Conservation (phyloP, 371 early-diverging fungal genomes). For the Mortierella sp. region DNA sequence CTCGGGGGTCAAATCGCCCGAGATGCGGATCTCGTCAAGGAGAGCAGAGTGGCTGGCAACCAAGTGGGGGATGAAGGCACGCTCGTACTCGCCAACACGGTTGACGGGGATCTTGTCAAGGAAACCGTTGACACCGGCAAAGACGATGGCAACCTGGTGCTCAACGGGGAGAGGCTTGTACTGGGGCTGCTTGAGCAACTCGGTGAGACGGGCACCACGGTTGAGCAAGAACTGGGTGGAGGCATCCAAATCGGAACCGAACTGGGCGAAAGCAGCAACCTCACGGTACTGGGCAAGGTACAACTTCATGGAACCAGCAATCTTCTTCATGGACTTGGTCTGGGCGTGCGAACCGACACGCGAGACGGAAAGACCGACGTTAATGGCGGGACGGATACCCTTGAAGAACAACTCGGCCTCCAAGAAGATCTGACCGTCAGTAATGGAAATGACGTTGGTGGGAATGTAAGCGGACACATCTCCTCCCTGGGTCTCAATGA, state of each 20-base stretch:
- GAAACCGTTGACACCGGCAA: constrained; percentile 97
- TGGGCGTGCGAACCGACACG: constrained; percentile 99
- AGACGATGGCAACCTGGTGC: constrained; percentile 94
- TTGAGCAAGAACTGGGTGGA: constrained; percentile 94
- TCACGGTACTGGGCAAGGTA: constrained; percentile 99
- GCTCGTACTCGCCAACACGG: constrained; percentile 92
- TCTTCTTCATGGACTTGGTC: constrained; percentile 98
- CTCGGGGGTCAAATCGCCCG: constrained; percentile 88
- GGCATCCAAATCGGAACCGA: constrained; percentile 97
- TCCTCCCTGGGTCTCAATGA: constrained; percentile 98
- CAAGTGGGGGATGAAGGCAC: constrained; percentile 89
- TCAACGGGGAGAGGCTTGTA: constrained; percentile 93
- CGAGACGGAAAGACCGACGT: constrained; percentile 98
- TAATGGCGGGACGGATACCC: constrained; percentile 97
- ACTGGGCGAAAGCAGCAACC: constrained; percentile 98
- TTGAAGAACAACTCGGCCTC: constrained; percentile 99
- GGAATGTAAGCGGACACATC: constrained; percentile 99
- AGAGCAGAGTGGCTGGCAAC: constrained; percentile 87
- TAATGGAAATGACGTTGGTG: constrained; percentile 98
- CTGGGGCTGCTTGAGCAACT: constrained; percentile 95
- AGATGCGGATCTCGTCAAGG: constrained; percentile 89
- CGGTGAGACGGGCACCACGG: constrained; percentile 97
- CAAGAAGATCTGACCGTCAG: constrained; percentile 97
- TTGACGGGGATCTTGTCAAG: constrained; percentile 94
- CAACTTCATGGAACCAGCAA: constrained; percentile 97